A percentile compares a stretch with the other conserved stretches of the same genome.
Conservation (phyloP, 2,329 filamentous ascomycete species). For the Dendryphion nanum region DNA sequence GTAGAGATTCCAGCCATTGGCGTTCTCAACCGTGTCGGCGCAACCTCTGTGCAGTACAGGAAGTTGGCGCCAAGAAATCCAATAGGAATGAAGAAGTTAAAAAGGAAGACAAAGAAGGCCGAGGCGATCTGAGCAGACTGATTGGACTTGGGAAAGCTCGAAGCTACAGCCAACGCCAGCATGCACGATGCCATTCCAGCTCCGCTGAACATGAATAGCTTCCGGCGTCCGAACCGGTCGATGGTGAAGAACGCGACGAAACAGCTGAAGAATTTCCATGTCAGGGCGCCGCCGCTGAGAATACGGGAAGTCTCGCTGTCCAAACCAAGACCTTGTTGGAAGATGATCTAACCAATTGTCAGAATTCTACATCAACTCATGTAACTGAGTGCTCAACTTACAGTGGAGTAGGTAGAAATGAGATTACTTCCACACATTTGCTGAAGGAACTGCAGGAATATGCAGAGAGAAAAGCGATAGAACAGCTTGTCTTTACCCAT, state of each 20-base stretch:
- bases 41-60: slow-evolving; percentile 59
- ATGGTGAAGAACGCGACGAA: slow-evolving; percentile 70
- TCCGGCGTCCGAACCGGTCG: slow-evolving; percentile 66
- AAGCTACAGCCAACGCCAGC: slow-evolving; percentile 53
- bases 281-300: slow-evolving; percentile 60
- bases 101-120: slow-evolving; percentile 58
- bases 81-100: slow-evolving; percentile 60
- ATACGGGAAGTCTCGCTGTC: slow-evolving; percentile 54
- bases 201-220: slow-evolving; percentile 54
- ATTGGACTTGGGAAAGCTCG: slow-evolving; percentile 49
- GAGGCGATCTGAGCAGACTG: slow-evolving; percentile 51
- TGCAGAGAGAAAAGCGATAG: slow-evolving; percentile 54
- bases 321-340: slow-evolving; percentile 43
- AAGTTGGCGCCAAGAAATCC: slow-evolving; percentile 61
- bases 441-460: slow-evolving; percentile 52
- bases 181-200: slow-evolving; percentile 56
- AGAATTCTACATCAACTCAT: no score
- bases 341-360: slow-evolving; percentile 55
- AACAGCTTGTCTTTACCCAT: slow-evolving; percentile 65
- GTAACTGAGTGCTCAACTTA: slow-evolving; percentile 32
- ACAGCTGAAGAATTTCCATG: slow-evolving; percentile 56
- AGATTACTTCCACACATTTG: slow-evolving; percentile 53
- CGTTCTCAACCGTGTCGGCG: slow-evolving; percentile 52
- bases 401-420: slow-evolving; percentile 49
- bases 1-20: slow-evolving; percentile 58